phyloP scores from a whole-genome alignment of 306 rosid species.

The Malus fusca region DNA sequence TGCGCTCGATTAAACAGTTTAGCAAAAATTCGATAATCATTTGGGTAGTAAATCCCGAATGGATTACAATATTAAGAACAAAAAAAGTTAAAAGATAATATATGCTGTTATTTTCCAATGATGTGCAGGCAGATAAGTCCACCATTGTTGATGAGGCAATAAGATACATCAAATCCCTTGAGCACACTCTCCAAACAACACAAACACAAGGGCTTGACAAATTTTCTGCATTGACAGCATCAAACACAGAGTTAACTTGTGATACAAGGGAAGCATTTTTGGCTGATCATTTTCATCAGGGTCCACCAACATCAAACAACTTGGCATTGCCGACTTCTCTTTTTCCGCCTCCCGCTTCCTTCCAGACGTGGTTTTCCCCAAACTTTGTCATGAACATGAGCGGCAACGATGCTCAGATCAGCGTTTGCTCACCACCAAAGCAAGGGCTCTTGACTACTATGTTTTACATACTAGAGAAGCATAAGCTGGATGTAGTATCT shows the following conservation, averaged over 20 bases:
- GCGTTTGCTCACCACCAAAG: conserved; percentile 33
- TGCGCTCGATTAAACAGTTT: neutral
- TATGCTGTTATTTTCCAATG: neutral
- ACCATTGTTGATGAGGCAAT: conserved; percentile 57
- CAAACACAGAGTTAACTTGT: neutral
- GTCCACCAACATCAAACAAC: neutral
- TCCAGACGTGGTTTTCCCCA: conserved; percentile 41
- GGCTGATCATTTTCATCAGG: conserved; percentile 16
- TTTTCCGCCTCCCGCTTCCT: neutral
- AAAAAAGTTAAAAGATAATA: neutral
- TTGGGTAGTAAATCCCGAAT: neutral
- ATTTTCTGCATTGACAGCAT: conserved; percentile 1
- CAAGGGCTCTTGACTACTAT: conserved; percentile 29
- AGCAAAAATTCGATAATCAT: neutral
- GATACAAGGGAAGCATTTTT: conserved; percentile 21
- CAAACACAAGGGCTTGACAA: conserved; percentile 32
- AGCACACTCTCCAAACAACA: conserved; percentile 25
- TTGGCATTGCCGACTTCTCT: neutral
- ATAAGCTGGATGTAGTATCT: conserved; percentile 41
- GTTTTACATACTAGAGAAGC: conserved; percentile 46
- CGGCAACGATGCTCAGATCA: conserved; percentile 50
- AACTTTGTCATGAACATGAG: conserved; percentile 38
- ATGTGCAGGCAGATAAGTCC: conserved; percentile 39
- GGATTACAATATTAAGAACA: neutral
- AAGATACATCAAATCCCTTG: conserved; percentile 33